Evolutionary conservation across 1,284 basidiomycete species (phyloP), one percentile per base, ranked within the genome.

Genomic region (Tylopilus sp.): DNA sequence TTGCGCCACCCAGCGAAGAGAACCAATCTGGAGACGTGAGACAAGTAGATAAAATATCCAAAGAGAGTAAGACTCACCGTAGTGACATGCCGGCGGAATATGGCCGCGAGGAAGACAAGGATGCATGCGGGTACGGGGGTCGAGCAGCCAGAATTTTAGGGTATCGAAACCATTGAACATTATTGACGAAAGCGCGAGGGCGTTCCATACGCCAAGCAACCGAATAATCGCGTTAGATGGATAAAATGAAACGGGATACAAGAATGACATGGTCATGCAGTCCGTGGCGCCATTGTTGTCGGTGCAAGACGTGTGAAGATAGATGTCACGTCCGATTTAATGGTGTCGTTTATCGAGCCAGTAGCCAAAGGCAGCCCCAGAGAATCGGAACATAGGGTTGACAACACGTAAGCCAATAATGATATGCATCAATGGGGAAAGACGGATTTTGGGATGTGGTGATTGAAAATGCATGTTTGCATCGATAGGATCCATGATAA

Each of bases 401-500:
- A 47, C 9, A 40, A 38, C 35, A 52, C 28, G 39, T 29, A 35
- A 45, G 16, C 23, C 21, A 18, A 43, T 28, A 18, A 31, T 23
- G 35, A 36, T 33, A 38, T 19, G 30, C 30, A 38, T 60, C 38
- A 43, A 61, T 59, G 46, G 56, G 39, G 54, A 60, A 64, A 44
- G 40, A 36, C 26, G 25, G 18, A 16, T 47, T 42, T 28, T 36
- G 26, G 21, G 35, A 23, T 26, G 23, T 26, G 25, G 30, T 9
- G 33, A 48, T 37, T 31, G 35, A 35, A 46, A 23, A 16, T 37
- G 42, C 56, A 41, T 5, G 25, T 2, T 44, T 29, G 38, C 26
- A 3, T 60, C 45, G 39, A 39, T 23, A 39, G 28, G 15, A 31
- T 47, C 60, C 61, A 51, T 52, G 30, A 57, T 59, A 41, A 53